Conservation (phyloP, 257 asterid genomes). For the Solanum verrucosum region DNA sequence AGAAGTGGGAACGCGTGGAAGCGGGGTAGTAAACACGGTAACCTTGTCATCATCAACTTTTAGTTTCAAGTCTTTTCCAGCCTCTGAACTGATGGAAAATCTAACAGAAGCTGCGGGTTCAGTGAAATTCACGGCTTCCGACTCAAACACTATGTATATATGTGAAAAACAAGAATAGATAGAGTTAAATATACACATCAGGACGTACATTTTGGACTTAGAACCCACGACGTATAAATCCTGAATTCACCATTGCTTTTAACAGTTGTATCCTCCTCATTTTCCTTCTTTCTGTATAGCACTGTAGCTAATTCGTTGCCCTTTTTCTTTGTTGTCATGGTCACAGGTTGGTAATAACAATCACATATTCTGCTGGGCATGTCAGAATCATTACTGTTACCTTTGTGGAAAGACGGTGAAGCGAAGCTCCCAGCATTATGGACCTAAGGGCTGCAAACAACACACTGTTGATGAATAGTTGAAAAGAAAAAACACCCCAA, state of each 20-base stretch:
- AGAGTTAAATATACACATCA: neutral
- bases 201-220: neutral
- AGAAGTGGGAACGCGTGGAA: neutral
- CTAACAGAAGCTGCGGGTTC: neutral
- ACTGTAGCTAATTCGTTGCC: neutral
- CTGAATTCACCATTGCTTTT: neutral
- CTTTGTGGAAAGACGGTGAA: constrained; percentile 58
- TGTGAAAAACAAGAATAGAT: neutral
- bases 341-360: constrained; percentile 67
- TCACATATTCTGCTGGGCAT: constrained; percentile 88
- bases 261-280: neutral
- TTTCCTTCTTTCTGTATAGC: neutral
- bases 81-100: neutral
- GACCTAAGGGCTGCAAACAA: constrained; percentile 86
- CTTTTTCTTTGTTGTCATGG: neutral
- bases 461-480: constrained; percentile 48
- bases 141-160: neutral
- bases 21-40: too few species aligned
- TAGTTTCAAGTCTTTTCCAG: neutral
- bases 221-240: neutral
- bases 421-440: constrained; percentile 63
- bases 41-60: neutral
- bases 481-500: constrained; percentile 25
- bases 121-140: neutral
- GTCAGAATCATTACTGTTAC: constrained; percentile 84